Percentiles rank a stretch among this genome's conserved stretches.
Evolutionary conservation across 2,329 filamentous ascomycete genomes (phyloP).

Genomic region (Colletotrichum scovillei): DNA sequence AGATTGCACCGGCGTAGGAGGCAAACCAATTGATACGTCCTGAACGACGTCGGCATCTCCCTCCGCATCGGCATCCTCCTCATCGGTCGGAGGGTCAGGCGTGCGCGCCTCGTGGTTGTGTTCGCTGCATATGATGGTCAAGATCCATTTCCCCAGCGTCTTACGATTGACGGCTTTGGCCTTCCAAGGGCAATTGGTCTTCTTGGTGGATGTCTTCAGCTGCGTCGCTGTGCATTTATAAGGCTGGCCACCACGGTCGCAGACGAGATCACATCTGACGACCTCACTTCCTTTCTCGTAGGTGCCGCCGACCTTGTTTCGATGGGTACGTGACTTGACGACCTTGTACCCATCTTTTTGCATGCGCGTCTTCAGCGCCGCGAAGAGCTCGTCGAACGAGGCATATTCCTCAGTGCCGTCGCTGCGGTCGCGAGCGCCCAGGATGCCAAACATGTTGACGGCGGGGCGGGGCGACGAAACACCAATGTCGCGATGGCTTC

Average conservation of each 20-base stretch:
- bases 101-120: slow-evolving; percentile 58
- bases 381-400: slow-evolving; percentile 55
- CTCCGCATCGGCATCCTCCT: slow-evolving; percentile 47
- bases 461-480: slow-evolving; percentile 2
- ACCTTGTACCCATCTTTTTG: slow-evolving; percentile 58
- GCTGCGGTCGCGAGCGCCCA: slow-evolving; percentile 50
- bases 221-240: slow-evolving; percentile 57
- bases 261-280: slow-evolving; percentile 57
- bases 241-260: slow-evolving; percentile 55
- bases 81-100: slow-evolving; percentile 52
- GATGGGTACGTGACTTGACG: slow-evolving; percentile 57
- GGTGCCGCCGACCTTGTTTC: slow-evolving; percentile 52
- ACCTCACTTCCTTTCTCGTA: slow-evolving; percentile 56
- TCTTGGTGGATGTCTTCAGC: slow-evolving; percentile 58
- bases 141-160: slow-evolving; percentile 55
- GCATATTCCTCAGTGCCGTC: slow-evolving; percentile 46
- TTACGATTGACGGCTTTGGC: slow-evolving; percentile 58
- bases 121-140: slow-evolving; percentile 56
- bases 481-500: slow-evolving; percentile 25
- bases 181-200: slow-evolving; percentile 59
- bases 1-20: neutral
- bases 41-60: slow-evolving; percentile 41
- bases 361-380: slow-evolving; percentile 53
- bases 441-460: slow-evolving; percentile 55
- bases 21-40: slow-evolving; percentile 33